A percentile compares a stretch with the other conserved stretches of the same genome.
These are phyloP conservation scores for Coix lacrymajobi DNA, from an alignment of 176 grass and related monocot genomes.

Conservation along the genomic window DNA sequence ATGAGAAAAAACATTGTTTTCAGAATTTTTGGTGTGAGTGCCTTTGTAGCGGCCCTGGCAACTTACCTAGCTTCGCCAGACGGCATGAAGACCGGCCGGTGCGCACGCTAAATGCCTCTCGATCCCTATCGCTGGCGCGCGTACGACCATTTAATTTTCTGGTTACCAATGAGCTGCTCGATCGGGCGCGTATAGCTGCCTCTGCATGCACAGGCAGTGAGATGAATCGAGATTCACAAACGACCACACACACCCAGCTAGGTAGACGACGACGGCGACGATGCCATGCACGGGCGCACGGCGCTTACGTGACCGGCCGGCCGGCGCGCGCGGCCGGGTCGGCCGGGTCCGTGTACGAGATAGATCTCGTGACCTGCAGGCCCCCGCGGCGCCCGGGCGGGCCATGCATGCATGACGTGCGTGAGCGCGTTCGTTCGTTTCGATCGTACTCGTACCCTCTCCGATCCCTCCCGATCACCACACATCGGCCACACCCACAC, in stretches of 20 bases:
- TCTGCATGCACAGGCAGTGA: no score
- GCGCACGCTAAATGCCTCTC: neutral
- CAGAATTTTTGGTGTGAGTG: no score
- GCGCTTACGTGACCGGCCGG: slow-evolving; percentile 1
- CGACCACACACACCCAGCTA: neutral
- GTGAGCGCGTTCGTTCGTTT: neutral
- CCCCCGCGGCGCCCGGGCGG: neutral
- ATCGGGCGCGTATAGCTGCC: neutral
- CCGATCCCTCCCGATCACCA: neutral
- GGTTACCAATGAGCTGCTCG: neutral
- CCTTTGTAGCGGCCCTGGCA: no score
- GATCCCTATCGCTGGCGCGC: neutral
- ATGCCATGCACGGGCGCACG: slow-evolving; percentile 21
- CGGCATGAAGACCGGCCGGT: neutral
- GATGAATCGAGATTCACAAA: neutral
- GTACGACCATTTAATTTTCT: neutral
- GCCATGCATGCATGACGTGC: neutral
- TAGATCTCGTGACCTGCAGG: slow-evolving; percentile 12
- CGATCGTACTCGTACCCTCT: neutral
- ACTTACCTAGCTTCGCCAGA: no score
- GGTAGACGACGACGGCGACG: neutral
- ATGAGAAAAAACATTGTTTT: no score
- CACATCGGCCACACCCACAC: neutral
- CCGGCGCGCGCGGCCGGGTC: neutral
- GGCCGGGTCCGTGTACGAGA: neutral